Base-by-base conservation (phyloP, 257 asterid genomes). In the Fraxinus quadrangulata region DNA sequence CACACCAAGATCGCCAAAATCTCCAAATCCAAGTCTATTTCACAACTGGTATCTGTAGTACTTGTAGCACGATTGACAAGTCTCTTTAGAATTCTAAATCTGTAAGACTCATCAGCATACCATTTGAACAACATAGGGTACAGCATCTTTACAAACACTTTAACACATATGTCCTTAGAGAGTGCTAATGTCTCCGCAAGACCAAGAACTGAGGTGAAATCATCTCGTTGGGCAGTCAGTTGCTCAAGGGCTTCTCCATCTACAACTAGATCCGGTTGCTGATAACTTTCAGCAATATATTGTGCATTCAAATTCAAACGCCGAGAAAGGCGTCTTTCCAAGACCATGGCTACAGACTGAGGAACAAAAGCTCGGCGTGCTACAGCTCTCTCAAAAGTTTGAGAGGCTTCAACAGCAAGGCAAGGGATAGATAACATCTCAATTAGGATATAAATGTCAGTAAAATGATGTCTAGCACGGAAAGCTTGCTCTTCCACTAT, bases 351-450 rank as follows among this genome's bases (percentile, higher is more conserved):
- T 51, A 93, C 85, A 79, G 92, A 88, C 80, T 89, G 97, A 77
- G 97, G 88, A 84, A 78, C 82, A 81, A 93, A 80, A 51, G 89
- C 85, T 63, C 99, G 98, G 75, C 94, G 93, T 73, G 92, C 94
- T 75, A 96, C 92, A 77, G 94, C 96, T 89, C 94, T 89, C 91
- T 96, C 97, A 85, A 96, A 93, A 75, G 93, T 89, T 84, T 91
- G 97, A 80, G 97, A 89, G 75, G 97, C 97, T 87, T 93, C 97
- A 80, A 87, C 87, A 45, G 97, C 94, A 45, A 93, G 90, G 83
- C 96, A 88, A 69, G 97, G 96, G 80, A 96, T 87, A 36, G 98
- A 92, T 83, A 96, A 80, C 97, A 96, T 93, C 85, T 96, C 99
- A 66, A 93, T 84, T 75, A 96, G 88, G 74, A 93, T 81, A 83